Evolutionary conservation across 1,139 yeast genomes (phyloP), one percentile per base, ranked within the genome.

Genomic region (Candida albicans): DNA sequence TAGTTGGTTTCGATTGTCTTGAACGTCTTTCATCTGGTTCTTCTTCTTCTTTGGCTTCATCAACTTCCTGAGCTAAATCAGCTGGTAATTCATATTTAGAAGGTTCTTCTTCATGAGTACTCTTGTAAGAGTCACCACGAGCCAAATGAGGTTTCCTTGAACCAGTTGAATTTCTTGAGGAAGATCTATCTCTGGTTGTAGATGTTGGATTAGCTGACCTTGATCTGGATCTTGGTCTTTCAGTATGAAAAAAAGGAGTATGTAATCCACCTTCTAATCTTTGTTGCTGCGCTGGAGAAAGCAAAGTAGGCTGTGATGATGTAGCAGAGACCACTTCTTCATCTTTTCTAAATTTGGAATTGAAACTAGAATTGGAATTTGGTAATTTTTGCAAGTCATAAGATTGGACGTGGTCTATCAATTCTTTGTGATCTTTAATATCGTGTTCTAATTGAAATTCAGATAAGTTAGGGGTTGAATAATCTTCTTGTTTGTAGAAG

Each of bases 91-190:
- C 78, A 52, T 73, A 73, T 47, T 65, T 62, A 12, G 68, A 52
- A 28, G 78, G 78, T 39, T 68, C 69, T 12, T 65, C 72, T 22
- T 52, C 56, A 43, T 67, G 68, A 30, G 73, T 68, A 55, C 73
- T 75, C 54, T 79, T 81, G 57, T 81, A 81, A 1, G 85, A 78
- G 52, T 81, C 87, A 37, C 87, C 87, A 49, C 84, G 70, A 8
- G 87, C 87, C 56, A 82, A 69, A 58, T 81, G 85, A 3, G 86
- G 84, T 52, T 61, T 68, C 9, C 31, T 36, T 2, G 38, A 32
- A 8, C 44, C 15, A 12, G 55, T 49, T 3, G 65, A 56, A 3
- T 72, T 56, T 31, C 69, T 57, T 3, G 75, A 62, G 37, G 58
- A 43, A 8, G 67, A 58, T 44, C 66, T 54, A 5, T 51, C 60